Percentiles rank a stretch among this genome's conserved stretches.
These are phyloP conservation scores for Cornus suecica DNA, from an alignment of 148 eudicot genomes.

Conservation along the genomic window DNA sequence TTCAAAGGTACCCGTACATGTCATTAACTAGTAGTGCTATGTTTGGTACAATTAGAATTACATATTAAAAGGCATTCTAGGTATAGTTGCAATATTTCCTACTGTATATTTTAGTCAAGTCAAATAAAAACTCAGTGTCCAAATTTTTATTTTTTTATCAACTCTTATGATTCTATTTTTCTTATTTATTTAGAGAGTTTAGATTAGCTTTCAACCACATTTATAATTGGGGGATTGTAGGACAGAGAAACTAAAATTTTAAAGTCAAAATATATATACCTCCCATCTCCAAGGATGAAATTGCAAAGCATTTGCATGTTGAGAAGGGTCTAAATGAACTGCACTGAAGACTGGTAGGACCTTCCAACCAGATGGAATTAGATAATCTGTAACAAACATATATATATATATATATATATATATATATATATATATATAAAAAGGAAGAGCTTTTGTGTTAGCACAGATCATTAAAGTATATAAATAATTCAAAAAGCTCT, in stretches of 20 bases:
- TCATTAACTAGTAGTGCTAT: no score
- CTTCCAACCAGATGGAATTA: constrained; percentile 67
- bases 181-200: no score
- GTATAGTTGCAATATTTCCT: no score
- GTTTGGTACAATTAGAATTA: no score
- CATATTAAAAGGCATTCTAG: no score
- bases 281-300: constrained; percentile 76
- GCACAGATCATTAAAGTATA: not conserved
- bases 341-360: constrained; percentile 66
- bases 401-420: not conserved
- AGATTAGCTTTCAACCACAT: no score
- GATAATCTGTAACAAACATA: constrained; percentile 29
- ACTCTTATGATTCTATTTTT: no score
- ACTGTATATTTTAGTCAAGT: no score
- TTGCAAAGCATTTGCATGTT: constrained; percentile 46
- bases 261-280: constrained; percentile 26
- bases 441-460: not conserved
- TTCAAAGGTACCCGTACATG: no score
- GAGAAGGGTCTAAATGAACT: constrained; percentile 64
- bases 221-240: no score
- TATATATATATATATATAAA: not conserved
- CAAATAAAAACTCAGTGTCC: no score
- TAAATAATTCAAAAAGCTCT: constrained; percentile 13
- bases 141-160: no score
- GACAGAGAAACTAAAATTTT: not conserved